Percentiles rank a stretch among this genome's conserved stretches.
Evolutionary conservation across 306 rosid species (phyloP).

Genomic region (Cicer chorassanicum): DNA sequence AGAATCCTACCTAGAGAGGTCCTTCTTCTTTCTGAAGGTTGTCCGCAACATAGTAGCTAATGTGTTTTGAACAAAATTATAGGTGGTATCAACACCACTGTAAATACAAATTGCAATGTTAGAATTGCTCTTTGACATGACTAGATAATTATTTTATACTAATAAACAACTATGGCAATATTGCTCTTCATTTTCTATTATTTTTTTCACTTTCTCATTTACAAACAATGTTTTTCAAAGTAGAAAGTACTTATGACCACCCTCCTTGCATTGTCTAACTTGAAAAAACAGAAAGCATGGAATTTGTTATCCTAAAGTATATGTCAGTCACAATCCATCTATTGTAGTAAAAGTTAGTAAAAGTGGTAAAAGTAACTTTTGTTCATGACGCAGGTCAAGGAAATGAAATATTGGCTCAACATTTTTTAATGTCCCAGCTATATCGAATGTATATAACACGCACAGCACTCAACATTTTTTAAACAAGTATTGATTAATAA

Average conservation of each 20-base stretch:
- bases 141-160: too few species aligned
- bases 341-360: not conserved
- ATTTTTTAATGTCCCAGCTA: not conserved
- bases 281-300: slow-evolving; percentile 34
- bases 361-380: slow-evolving; percentile 21
- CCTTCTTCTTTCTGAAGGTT: slow-evolving; percentile 96
- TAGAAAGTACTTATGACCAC: slow-evolving; percentile 13
- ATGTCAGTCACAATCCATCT: slow-evolving; percentile 28
- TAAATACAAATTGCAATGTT: slow-evolving; percentile 31
- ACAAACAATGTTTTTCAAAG: slow-evolving; percentile 4
- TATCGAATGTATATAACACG: too few species aligned
- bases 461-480: too few species aligned
- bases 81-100: slow-evolving; percentile 10
- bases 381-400: slow-evolving; percentile 30
- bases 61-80: slow-evolving; percentile 86
- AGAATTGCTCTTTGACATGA: slow-evolving; percentile 30
- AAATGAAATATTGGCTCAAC: slow-evolving; percentile 33
- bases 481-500: too few species aligned
- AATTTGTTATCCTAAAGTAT: slow-evolving; percentile 30
- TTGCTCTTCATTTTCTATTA: slow-evolving; percentile 13
- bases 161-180: too few species aligned
- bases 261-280: slow-evolving; percentile 27
- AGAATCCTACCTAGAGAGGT: slow-evolving; percentile 79
- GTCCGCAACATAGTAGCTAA: slow-evolving; percentile 90
- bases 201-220: slow-evolving; percentile 15